A percentile compares a stretch with the other conserved stretches of the same genome.
phyloP scores from a whole-genome alignment of 768 basidiomycete genomes.

The Hortiboletus flavorubellus region DNA sequence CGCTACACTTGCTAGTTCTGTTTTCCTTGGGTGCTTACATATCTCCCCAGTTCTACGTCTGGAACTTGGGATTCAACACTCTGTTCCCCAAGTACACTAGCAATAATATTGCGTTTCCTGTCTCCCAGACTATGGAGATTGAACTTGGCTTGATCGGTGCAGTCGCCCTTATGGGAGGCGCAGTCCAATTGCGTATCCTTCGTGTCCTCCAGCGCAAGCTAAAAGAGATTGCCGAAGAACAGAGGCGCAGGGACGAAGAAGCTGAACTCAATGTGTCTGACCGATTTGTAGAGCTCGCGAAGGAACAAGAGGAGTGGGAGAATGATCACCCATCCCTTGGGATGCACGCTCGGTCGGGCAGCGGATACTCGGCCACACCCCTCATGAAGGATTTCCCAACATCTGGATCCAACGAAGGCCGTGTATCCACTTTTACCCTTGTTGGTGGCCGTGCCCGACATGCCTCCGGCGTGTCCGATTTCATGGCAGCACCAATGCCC shows the following conservation, averaged over 20 bases:
- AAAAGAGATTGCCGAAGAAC: conserved; percentile 74
- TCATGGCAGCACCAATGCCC: conserved; percentile 57
- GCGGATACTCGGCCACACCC: conserved; percentile 59
- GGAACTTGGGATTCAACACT: conserved; percentile 83
- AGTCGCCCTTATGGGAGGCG: conserved; percentile 79
- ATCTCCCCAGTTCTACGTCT: conserved; percentile 78
- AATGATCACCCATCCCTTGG: conserved; percentile 67
- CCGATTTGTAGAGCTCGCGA: conserved; percentile 57
- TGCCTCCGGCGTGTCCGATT: conserved; percentile 70
- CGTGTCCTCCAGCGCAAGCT: conserved; percentile 76
- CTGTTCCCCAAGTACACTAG: conserved; percentile 76
- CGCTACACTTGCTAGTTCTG: conserved; percentile 10
- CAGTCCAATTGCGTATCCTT: conserved; percentile 87
- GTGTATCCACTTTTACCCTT: conserved; percentile 46
- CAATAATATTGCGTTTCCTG: conserved; percentile 71
- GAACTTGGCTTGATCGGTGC: conserved; percentile 88
- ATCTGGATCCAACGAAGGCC: conserved; percentile 44
- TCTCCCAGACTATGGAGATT: conserved; percentile 89
- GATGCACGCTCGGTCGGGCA: conserved; percentile 61
- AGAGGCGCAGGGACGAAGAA: conserved; percentile 66
- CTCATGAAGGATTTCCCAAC: conserved; percentile 63
- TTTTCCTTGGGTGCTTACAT: conserved; percentile 10
- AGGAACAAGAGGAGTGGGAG: conserved; percentile 85
- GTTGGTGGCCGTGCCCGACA: conserved; percentile 54
- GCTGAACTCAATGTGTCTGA: conserved; percentile 73